A percentile compares a stretch with the other conserved stretches of the same genome.
Evolutionary conservation across 495 filamentous ascomycete genomes (phyloP).

Genomic region (Hypomontagnella monticulosa): DNA sequence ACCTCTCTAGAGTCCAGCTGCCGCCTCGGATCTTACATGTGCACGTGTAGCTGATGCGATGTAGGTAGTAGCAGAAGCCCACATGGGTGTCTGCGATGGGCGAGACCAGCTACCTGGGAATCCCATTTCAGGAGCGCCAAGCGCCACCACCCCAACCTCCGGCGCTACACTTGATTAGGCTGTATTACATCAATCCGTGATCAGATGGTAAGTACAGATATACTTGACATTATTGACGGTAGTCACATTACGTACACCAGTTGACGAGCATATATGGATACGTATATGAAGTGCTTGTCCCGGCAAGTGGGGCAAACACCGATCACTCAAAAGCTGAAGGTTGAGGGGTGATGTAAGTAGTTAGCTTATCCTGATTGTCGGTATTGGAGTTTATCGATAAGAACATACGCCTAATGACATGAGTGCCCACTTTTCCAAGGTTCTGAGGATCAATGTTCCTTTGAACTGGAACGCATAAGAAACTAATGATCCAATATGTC

Average conservation of each 20-base stretch:
- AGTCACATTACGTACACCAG: too few species aligned
- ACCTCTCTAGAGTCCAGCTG: too few species aligned
- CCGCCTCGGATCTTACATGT: too few species aligned
- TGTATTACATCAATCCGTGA: neutral
- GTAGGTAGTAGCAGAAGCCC: neutral
- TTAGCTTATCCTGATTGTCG: neutral
- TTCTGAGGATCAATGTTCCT: neutral
- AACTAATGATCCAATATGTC: conserved; percentile 16
- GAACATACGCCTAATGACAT: conserved; percentile 5
- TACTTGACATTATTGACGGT: too few species aligned
- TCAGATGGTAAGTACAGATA: neutral
- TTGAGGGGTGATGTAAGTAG: too few species aligned
- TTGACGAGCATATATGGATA: too few species aligned
- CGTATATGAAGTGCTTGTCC: neutral
- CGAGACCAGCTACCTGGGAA: too few species aligned
- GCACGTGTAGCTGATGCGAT: neutral
- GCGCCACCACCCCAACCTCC: too few species aligned
- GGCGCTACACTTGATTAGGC: too few species aligned
- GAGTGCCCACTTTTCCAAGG: neutral
- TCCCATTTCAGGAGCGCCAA: too few species aligned
- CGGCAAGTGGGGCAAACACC: conserved; percentile 18
- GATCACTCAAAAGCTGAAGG: neutral
- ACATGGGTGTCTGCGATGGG: neutral
- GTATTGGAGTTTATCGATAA: conserved; percentile 14
- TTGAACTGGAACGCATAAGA: conserved; percentile 23